Conservation (phyloP, 345 rosid genomes). For the Rubroshorea leprosula region DNA sequence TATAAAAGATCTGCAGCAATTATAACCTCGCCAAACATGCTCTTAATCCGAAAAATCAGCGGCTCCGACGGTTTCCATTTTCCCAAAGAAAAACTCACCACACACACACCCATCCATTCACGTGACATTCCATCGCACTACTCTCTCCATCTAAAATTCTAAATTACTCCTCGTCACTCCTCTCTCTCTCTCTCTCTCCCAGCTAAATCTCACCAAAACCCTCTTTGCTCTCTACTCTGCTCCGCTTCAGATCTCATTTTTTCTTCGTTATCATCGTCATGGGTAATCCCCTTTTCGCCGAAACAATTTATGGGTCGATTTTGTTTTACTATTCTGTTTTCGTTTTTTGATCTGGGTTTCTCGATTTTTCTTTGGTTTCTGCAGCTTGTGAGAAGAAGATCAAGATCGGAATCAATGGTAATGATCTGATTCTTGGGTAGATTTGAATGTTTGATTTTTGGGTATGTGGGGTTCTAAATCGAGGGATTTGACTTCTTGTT, state of each 20-base stretch:
- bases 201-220: neutral
- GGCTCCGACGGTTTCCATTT: slow-evolving; percentile 11
- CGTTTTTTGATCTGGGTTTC: neutral
- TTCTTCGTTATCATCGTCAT: neutral
- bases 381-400: slow-evolving; percentile 60
- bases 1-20: too few species aligned
- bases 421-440: slow-evolving; percentile 11
- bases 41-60: neutral
- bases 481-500: neutral
- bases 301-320: neutral
- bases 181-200: neutral
- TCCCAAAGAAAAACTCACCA: slow-evolving; percentile 3
- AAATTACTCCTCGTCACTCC: neutral
- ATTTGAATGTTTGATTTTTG: neutral
- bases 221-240: neutral
- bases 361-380: slow-evolving; percentile 3
- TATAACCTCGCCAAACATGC: too few species aligned
- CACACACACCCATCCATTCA: neutral
- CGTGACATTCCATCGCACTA: neutral
- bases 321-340: neutral
- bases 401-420: slow-evolving; percentile 92
- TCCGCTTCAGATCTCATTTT: neutral
- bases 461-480: neutral
- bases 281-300: slow-evolving; percentile 3
- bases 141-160: neutral